Evolutionary conservation across 805 yeast species (phyloP).

Genomic region (Metschnikowia similis): DNA sequence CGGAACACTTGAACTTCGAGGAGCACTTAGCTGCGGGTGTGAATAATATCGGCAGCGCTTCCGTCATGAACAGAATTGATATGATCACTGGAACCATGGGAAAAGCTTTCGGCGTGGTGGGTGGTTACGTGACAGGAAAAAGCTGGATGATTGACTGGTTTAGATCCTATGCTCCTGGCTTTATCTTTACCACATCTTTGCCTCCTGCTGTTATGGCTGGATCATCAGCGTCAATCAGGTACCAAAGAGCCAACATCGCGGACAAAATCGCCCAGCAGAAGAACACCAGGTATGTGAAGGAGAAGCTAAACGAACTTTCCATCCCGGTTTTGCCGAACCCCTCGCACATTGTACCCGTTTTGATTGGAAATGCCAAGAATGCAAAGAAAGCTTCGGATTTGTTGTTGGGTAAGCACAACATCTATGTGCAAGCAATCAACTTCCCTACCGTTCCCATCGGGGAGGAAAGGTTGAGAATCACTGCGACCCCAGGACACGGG

Average conservation of each 20-base stretch:
- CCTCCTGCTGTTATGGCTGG: slow-evolving; percentile 99
- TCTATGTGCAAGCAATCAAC: slow-evolving; percentile 97
- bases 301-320: slow-evolving; percentile 61
- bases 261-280: slow-evolving; percentile 83
- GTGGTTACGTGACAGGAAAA: slow-evolving; percentile 95
- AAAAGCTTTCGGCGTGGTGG: slow-evolving; percentile 94
- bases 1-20: slow-evolving; percentile 91
- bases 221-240: slow-evolving; percentile 79
- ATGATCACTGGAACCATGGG: slow-evolving; percentile 97
- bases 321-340: slow-evolving; percentile 98
- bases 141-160: slow-evolving; percentile 86
- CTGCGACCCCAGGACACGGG: slow-evolving; percentile 98
- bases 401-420: slow-evolving; percentile 75
- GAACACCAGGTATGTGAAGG: slow-evolving; percentile 81
- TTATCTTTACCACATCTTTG: slow-evolving; percentile 91
- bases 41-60: slow-evolving; percentile 32
- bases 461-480: slow-evolving; percentile 90
- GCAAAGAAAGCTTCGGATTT: slow-evolving; percentile 91
- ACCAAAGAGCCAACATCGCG: slow-evolving; percentile 70
- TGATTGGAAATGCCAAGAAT: slow-evolving; percentile 89
- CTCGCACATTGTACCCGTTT: slow-evolving; percentile 92
- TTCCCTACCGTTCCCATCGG: slow-evolving; percentile 98
- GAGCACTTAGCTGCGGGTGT: slow-evolving; percentile 69
- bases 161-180: slow-evolving; percentile 95
- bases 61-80: slow-evolving; percentile 86